phyloP scores from a whole-genome alignment of 2,329 filamentous ascomycete species.

The Penicillium sp. region DNA sequence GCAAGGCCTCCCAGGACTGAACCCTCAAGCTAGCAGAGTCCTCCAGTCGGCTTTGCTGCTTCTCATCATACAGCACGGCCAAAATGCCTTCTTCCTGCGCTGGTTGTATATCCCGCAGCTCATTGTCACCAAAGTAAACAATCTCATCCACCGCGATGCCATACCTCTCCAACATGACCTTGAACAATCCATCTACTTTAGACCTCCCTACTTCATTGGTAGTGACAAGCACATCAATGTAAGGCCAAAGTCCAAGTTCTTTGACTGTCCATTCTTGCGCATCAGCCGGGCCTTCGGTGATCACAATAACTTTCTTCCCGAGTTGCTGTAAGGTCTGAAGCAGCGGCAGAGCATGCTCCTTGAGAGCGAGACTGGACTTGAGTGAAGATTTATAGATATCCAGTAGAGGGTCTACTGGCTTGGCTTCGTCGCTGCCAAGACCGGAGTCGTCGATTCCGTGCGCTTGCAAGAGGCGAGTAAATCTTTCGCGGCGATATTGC shows the following conservation, averaged over 20 bases:
- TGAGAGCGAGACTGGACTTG: conserved; percentile 30
- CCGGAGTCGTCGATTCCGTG: conserved; percentile 14
- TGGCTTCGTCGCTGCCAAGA: neutral
- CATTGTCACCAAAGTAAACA: conserved; percentile 31
- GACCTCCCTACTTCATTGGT: conserved; percentile 33
- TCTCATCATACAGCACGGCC: conserved; percentile 25
- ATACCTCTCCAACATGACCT: conserved; percentile 21
- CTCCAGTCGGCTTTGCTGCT: conserved; percentile 1
- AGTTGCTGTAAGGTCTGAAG: conserved; percentile 33
- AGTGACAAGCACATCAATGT: conserved; percentile 34
- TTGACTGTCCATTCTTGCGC: conserved; percentile 46
- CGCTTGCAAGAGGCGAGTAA: conserved; percentile 32
- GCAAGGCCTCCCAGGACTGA: conserved; percentile 12
- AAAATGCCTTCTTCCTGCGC: conserved; percentile 24
- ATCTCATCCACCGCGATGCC: conserved; percentile 21
- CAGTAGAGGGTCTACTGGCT: conserved; percentile 10
- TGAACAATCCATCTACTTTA: conserved; percentile 36
- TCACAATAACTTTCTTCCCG: conserved; percentile 43
- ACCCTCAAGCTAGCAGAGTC: conserved; percentile 7
- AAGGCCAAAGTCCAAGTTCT: conserved; percentile 28
- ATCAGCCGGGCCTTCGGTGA: conserved; percentile 51
- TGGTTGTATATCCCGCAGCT: conserved; percentile 27
- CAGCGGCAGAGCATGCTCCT: conserved; percentile 39
- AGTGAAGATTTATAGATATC: conserved; percentile 15
- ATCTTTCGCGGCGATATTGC: conserved; percentile 45